Base-by-base conservation (phyloP, 805 yeast species). In the Torulaspora franciscae region DNA sequence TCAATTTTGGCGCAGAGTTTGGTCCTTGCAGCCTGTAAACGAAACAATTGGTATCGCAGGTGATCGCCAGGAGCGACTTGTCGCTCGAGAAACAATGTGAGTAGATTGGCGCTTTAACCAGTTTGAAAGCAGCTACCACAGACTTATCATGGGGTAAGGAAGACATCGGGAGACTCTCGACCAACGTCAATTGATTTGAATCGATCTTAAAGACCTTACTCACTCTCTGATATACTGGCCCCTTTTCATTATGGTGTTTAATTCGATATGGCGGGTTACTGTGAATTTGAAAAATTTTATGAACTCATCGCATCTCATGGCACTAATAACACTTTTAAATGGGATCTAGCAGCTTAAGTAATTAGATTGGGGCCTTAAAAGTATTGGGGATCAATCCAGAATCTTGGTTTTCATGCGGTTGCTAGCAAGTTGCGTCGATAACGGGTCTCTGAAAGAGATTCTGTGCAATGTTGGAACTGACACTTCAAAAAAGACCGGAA, bases 31-130 rank as follows among this genome's bases (percentile, higher is more conserved):
- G 71, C 55, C 74, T 72, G 69, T 83, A 90, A 47, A 91, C 74
- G 59, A 86, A 88, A 49, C 87, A 90, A 40, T 76, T 73, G 55
- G 76, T 82, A 43, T 77, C 88, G 54, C 85, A 83, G 41, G 98
- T 86, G 49, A 91, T 79, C 13, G 96, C 98, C 48, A 93, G 75
- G 27, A 72, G 57, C 41, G 73, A 61, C 45, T 70, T 69, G 65
- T 87, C 95, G 17, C 76, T 73, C 23, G 89, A 81, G 68, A 87
- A 90, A 47, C 89, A 82, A 66, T 91, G 98, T 63, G 93, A 96
- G 59, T 90, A 86, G 58, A 90, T 86, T 51, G 96, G 91, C 45
- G 76, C 76, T 65, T 82, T 85, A 52, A 95, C 89, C 59, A 91
- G 78, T 60, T 77, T 81, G 63, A 77, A 81, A 7, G 68, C 65